phyloP scores from a whole-genome alignment of 164 flowering plant species.

The Tinospora cordifolia region DNA sequence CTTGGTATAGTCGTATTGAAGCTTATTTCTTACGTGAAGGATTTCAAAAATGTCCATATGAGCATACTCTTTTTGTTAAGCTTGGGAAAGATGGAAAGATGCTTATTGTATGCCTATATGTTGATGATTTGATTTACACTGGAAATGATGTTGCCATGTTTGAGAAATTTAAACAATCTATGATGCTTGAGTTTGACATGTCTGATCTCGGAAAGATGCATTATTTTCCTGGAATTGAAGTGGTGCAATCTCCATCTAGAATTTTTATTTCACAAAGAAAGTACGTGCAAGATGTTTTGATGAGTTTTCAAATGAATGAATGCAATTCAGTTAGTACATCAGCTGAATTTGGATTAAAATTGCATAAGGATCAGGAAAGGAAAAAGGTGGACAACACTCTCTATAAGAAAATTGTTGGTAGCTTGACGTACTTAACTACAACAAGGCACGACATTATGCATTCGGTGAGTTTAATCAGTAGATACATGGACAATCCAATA shows the following conservation, averaged over 20 bases:
- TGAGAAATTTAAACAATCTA: background rate
- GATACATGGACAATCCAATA: background rate
- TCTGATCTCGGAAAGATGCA: background rate
- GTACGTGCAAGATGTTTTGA: background rate
- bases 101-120: background rate
- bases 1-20: no score
- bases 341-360: no score
- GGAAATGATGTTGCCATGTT: background rate
- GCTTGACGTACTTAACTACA: background rate
- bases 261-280: background rate
- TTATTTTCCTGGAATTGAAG: background rate
- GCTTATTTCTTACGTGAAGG: no score
- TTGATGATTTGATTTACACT: background rate
- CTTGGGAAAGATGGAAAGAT: background rate
- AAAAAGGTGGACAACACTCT: background rate
- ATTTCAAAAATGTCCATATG: background rate
- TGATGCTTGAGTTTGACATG: slow-evolving; percentile 3
- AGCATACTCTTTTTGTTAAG: background rate
- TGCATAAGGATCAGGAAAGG: no score
- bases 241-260: background rate
- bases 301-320: background rate
- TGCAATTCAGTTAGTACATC: background rate
- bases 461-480: background rate
- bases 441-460: background rate
- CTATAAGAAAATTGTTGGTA: background rate